Evolutionary conservation across 2,329 filamentous ascomycete species (phyloP), one percentile per base, ranked within the genome.

Genomic region (Botrytis cinerea): DNA sequence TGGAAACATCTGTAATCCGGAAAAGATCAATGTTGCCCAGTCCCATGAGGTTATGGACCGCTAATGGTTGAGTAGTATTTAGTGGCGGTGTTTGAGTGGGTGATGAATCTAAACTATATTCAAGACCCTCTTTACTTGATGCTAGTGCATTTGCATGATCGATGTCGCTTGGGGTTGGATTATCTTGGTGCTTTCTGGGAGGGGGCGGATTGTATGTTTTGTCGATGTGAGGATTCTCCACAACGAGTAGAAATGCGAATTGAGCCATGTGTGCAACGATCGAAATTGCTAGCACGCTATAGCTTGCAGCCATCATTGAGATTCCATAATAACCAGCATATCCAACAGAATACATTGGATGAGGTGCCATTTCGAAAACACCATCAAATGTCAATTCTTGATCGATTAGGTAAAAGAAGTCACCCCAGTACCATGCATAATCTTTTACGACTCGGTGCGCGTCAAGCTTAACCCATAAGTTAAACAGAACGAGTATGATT

Each of bases 341-440:
- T 57, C 96, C 96, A 80, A 98, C 95, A 72, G 95, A 97, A 84
- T 98, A 98, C 95, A 98, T 98, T 76, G 95, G 95, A 82, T 98
- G 96, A 46, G 96, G 96, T 32, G 96, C 96, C 91, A 99, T 97
- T 84, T 99, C 96, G 82, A 98, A 99, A 76, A 99, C 96, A 73
- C 96, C 96, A 81, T 99, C 96, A 82, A 99, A 99, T 68, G 95
- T 98, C 82, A 99, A 87, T 81, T 97, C 94, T 84, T 98, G 95
- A 83, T 99, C 96, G 82, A 99, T 93, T 80, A 99, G 91, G 84
- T 94, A 99, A 87, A 98, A 99, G 84, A 98, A 98, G 83, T 99
- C 96, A 75, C 96, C 96, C 96, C 96, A 99, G 84, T 98, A 99
- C 96, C 96, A 99, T 43, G 96, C 96, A 84, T 95, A 99, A 83